Evolutionary conservation across 352 stramenopile species (phyloP).

Genomic region (Halophytophthora polymorphica): DNA sequence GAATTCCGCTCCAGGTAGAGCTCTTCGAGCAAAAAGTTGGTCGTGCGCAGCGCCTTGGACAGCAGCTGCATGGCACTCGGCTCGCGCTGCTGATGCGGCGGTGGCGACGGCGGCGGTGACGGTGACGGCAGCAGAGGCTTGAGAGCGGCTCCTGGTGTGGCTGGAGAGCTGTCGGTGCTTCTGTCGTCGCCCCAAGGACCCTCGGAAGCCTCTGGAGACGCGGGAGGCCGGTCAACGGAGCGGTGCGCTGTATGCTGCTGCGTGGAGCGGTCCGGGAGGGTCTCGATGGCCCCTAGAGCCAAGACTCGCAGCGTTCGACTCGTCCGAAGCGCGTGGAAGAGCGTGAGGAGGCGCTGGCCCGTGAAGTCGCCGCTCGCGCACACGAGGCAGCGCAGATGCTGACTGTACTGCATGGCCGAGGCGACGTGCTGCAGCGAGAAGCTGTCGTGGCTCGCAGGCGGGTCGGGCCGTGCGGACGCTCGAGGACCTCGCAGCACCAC

Average conservation of each 20-base stretch:
- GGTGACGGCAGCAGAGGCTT: slow-evolving; percentile 4
- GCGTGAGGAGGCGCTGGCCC: slow-evolving; percentile 16
- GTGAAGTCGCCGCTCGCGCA: slow-evolving; percentile 31
- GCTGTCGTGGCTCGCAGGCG: slow-evolving; percentile 10
- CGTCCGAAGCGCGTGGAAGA: slow-evolving; percentile 38
- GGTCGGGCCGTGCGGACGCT: background rate
- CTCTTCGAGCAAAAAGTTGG: slow-evolving; percentile 63
- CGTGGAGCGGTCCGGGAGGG: background rate
- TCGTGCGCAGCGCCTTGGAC: slow-evolving; percentile 34
- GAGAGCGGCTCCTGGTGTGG: background rate
- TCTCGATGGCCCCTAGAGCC: slow-evolving; percentile 36
- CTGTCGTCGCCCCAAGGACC: background rate
- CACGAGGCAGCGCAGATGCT: slow-evolving; percentile 37
- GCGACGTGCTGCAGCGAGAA: slow-evolving; percentile 35
- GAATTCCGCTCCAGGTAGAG: slow-evolving; percentile 58
- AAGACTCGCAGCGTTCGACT: slow-evolving; percentile 45
- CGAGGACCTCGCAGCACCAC: slow-evolving; percentile 25
- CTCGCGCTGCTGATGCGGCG: slow-evolving; percentile 12
- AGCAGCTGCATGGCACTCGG: slow-evolving; percentile 32
- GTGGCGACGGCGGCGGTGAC: slow-evolving; percentile 9
- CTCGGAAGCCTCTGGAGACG: background rate
- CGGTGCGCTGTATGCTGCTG: slow-evolving; percentile 8
- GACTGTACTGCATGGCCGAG: slow-evolving; percentile 47
- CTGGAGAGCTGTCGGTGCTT: background rate
- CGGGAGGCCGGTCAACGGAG: background rate